Percentiles rank a stretch among this genome's conserved stretches.
Conservation (phyloP, 2,329 filamentous ascomycete species). For the Sclerotinia subarctica region DNA sequence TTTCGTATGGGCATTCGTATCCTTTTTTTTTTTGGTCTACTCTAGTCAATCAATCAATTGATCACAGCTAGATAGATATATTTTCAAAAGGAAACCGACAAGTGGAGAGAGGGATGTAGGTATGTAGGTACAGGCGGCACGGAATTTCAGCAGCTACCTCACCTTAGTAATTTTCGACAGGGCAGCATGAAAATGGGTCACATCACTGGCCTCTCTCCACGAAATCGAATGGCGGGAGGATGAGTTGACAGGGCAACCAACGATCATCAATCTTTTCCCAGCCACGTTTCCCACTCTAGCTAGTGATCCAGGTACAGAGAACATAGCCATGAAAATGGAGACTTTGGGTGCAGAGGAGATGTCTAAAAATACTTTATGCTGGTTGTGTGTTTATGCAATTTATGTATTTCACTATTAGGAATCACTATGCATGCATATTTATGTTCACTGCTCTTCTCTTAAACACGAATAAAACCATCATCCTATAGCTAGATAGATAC, state of each 20-base stretch:
- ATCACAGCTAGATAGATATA: too few species aligned
- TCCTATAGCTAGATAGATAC: too few species aligned
- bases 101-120: neutral
- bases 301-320: neutral
- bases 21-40: too few species aligned
- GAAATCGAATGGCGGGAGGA: constrained; percentile 15
- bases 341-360: neutral
- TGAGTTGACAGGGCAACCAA: neutral
- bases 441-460: too few species aligned
- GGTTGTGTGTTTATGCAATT: too few species aligned
- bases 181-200: constrained; percentile 6
- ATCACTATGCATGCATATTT: too few species aligned
- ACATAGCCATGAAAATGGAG: constrained; percentile 12
- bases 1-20: too few species aligned
- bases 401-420: too few species aligned
- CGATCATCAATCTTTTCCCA: neutral
- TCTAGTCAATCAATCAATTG: neutral
- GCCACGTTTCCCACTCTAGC: neutral
- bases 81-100: neutral
- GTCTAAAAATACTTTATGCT: constrained; percentile 9
- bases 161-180: neutral
- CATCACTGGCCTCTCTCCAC: neutral
- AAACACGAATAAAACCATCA: too few species aligned
- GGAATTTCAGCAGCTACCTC: too few species aligned
- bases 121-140: neutral